phyloP scores from a whole-genome alignment of 1,139 yeast genomes.

The Protomyces gravidus region DNA sequence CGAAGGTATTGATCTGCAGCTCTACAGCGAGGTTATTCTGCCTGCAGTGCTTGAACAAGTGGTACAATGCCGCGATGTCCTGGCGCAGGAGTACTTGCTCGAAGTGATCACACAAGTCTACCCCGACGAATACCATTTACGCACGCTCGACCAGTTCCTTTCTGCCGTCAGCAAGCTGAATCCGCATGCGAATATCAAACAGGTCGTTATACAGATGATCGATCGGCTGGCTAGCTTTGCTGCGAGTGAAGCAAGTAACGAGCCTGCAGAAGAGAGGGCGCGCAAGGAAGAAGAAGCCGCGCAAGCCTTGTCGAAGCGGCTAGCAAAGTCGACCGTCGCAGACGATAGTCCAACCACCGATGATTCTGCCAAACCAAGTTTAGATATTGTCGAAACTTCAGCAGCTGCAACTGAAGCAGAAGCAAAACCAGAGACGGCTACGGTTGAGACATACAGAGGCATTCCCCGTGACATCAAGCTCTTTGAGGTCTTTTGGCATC shows the following conservation, averaged over 20 bases:
- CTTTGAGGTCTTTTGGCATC: conserved; percentile 33
- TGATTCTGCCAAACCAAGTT: background rate
- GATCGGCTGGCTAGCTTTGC: conserved; percentile 65
- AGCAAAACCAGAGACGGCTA: conserved; percentile 8
- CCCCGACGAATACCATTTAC: conserved; percentile 85
- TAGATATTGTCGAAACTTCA: background rate
- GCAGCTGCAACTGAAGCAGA: background rate
- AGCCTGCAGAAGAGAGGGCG: conserved; percentile 32
- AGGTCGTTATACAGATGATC: conserved; percentile 63
- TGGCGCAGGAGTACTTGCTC: conserved; percentile 84
- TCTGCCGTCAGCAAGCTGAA: conserved; percentile 63
- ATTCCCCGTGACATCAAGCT: conserved; percentile 31
- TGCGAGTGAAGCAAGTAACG: conserved; percentile 38
- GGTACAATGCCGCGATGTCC: conserved; percentile 81
- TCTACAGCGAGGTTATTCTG: conserved; percentile 60
- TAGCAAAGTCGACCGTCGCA: conserved; percentile 30
- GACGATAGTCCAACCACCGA: conserved; percentile 31
- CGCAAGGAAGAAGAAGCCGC: conserved; percentile 33
- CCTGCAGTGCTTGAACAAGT: conserved; percentile 86
- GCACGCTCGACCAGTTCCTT: conserved; percentile 64
- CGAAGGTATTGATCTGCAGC: conserved; percentile 62
- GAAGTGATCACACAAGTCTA: conserved; percentile 91
- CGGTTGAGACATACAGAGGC: conserved; percentile 18
- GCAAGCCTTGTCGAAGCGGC: conserved; percentile 31
- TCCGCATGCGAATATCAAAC: conserved; percentile 64